Conservation (phyloP, 495 filamentous ascomycete genomes). For the Pyrenula aspistea region DNA sequence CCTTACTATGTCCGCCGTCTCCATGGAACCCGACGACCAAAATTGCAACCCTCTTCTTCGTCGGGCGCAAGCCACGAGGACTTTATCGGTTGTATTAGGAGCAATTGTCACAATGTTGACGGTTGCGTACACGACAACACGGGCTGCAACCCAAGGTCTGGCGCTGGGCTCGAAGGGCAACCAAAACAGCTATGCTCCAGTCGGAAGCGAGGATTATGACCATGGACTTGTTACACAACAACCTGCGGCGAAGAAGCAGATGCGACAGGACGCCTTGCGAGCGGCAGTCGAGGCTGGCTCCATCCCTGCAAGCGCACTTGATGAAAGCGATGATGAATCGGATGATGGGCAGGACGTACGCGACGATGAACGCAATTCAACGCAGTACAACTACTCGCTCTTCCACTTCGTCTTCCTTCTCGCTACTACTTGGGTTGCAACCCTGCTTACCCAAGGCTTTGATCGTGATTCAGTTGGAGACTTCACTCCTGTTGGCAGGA, state of each 20-base stretch:
- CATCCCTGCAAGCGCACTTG: conserved; percentile 79
- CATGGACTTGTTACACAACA: conserved; percentile 88
- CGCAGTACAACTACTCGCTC: conserved; percentile 91
- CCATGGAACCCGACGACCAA: conserved; percentile 94
- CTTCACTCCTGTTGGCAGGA: conserved; percentile 85
- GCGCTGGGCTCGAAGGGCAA: conserved; percentile 61
- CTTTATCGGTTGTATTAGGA: conserved; percentile 77
- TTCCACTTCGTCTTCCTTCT: conserved; percentile 99
- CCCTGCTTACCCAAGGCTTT: conserved; percentile 76
- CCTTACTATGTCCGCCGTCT: conserved; percentile 93
- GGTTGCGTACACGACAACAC: conserved; percentile 93
- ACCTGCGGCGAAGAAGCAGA: conserved; percentile 67
- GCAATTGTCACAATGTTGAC: conserved; percentile 95
- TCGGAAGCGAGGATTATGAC: conserved; percentile 57
- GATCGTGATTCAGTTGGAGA: conserved; percentile 51
- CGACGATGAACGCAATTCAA: conserved; percentile 80
- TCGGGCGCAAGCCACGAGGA: conserved; percentile 79
- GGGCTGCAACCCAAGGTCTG: conserved; percentile 88
- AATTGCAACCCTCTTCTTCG: conserved; percentile 80
- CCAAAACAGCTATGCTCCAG: conserved; percentile 38
- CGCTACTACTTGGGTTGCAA: conserved; percentile 90
- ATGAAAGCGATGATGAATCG: conserved; percentile 68
- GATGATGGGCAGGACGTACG: conserved; percentile 44
- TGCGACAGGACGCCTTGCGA: conserved; percentile 84
- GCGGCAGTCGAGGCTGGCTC: conserved; percentile 83